Evolutionary conservation across 2,329 filamentous ascomycete genomes (phyloP), one percentile per base, ranked within the genome.

Genomic region (Aspergillus glaucus): DNA sequence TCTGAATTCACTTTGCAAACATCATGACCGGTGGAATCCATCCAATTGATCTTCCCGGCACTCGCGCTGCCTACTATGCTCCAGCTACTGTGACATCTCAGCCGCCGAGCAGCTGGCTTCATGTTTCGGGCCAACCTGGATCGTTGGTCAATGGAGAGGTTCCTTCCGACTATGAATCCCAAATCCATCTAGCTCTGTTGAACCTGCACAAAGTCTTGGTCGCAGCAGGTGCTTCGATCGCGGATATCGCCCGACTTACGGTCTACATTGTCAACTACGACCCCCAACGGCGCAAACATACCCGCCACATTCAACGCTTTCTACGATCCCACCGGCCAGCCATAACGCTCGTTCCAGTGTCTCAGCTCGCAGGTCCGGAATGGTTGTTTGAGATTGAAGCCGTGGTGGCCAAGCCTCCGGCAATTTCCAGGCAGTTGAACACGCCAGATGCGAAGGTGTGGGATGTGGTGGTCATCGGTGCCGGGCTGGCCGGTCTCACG

Each of bases 321-420:
- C 46, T 58, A 3, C 55, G 53, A 2, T 56, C 60, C 2, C 73
- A 75, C 55, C 64, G 70, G 3, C 74, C 73, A 0, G 66, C 68
- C 14, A 69, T 69, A 10, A 75, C 71, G 0, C 56, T 76, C 3
- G 64, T 75, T 0, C 72, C 74, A 2, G 72, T 76, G 4, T 55
- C 63, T 0, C 53, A 63, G 30, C 63, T 77, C 3, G 73, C 73
- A 0, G 54, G 59, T 1, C 62, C 72, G 2, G 56, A 55, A 3
- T 72, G 65, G 61, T 58, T 72, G 3, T 70, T 76, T 51, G 72
- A 76, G 60, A 63, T 76, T 34, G 73, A 75, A 30, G 74, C 74
- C 5, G 61, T 55, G 12, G 34, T 56, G 17, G 47, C 51, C 3
- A 44, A 43, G 4, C 53, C 56, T 17, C 42, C 10, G 7, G 15